Conservation (phyloP, 164 flowering plant species). For the Euptelea pleiosperma region DNA sequence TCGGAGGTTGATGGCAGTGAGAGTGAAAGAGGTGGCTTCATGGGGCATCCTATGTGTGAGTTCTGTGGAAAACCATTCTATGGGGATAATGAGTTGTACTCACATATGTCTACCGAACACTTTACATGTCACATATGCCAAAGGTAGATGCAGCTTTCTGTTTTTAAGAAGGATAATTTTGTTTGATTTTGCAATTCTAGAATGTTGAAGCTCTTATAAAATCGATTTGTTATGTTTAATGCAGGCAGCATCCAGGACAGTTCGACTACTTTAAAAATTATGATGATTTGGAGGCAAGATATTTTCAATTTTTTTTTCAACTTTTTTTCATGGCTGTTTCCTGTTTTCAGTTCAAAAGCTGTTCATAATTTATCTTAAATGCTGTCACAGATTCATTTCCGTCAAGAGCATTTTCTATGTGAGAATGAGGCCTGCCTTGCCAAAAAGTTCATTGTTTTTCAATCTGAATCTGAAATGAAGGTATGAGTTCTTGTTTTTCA, state of each 20-base stretch:
- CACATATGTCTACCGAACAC: conserved; percentile 92
- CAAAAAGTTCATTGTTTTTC: conserved; percentile 81
- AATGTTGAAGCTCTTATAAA: background rate
- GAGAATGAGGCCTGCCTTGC: conserved; percentile 89
- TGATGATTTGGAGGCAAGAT: conserved; percentile 83
- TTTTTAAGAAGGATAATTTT: background rate
- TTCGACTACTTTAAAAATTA: conserved; percentile 84
- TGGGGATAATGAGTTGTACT: conserved; percentile 90
- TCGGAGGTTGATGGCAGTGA: conserved; percentile 95
- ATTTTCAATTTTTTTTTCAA: background rate
- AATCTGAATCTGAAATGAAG: conserved; percentile 82
- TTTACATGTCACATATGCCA: conserved; percentile 92
- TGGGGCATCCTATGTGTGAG: conserved; percentile 89
- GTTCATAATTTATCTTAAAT: background rate
- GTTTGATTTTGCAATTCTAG: background rate
- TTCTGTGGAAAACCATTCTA: conserved; percentile 81
- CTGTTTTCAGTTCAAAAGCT: background rate
- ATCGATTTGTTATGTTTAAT: conserved; percentile 7
- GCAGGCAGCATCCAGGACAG: conserved; percentile 92
- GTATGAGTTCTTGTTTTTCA: conserved; percentile 82
- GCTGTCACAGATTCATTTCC: conserved; percentile 71
- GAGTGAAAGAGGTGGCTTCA: conserved; percentile 91
- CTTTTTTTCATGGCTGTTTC: background rate
- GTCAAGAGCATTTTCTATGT: conserved; percentile 78
- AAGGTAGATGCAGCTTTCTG: conserved; percentile 44